A percentile compares a stretch with the other conserved stretches of the same genome.
phyloP scores from a whole-genome alignment of 345 rosid species.

The Carallia pectinifolia region DNA sequence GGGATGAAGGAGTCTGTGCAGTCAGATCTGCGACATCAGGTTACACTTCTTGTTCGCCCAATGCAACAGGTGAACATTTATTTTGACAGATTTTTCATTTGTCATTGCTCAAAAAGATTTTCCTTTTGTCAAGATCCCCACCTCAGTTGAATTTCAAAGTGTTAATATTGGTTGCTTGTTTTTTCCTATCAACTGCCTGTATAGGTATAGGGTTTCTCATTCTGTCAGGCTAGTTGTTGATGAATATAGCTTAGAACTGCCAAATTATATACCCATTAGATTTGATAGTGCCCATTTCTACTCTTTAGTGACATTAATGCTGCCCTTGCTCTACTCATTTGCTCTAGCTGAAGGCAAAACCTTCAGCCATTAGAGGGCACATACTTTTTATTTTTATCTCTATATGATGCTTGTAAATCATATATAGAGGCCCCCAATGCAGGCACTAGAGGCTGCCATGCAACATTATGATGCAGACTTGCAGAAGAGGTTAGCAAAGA shows the following conservation, averaged over 20 bases:
- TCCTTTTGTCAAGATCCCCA: neutral
- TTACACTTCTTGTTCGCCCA: constrained; percentile 85
- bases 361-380: neutral
- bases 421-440: neutral
- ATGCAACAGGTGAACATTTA: constrained; percentile 79
- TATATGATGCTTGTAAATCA: neutral
- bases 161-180: no score
- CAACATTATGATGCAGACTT: constrained; percentile 35
- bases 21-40: constrained; percentile 73
- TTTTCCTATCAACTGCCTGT: no score
- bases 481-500: constrained; percentile 26
- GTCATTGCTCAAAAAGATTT: no score
- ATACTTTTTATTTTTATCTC: neutral
- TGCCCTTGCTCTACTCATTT: no score
- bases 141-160: neutral
- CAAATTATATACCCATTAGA: no score
- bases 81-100: neutral
- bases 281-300: no score
- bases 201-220: no score
- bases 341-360: no score
- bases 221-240: no score
- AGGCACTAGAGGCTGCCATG: constrained; percentile 36
- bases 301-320: no score
- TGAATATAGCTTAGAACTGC: no score
- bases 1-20: constrained; percentile 78